Base-by-base conservation (phyloP, 192 early-diverging fungal genomes). In the Backusella macrospora region DNA sequence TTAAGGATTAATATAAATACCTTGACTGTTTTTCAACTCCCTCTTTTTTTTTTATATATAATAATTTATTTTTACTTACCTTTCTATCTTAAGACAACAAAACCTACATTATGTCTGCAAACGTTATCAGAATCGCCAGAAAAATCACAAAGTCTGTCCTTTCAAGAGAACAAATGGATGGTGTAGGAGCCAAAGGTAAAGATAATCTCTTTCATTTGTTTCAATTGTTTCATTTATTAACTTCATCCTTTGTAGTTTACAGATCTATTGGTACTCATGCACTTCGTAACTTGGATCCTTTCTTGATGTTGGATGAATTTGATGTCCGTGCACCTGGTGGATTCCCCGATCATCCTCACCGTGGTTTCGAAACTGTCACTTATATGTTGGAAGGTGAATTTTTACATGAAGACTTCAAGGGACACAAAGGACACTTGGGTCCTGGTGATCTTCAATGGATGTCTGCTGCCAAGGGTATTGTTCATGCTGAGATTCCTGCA, bases 261-360 rank as follows among this genome's bases (percentile, higher is more conserved):
- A 87, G 96, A 6, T 84, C 86, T 7, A 90, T 98, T 38, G 92
- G 92, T 16, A 89, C 85, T 0, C 82, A 74, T 52, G 69, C 82
- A 9, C 84, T 93, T 34, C 83, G 90, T 48, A 89, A 92, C 65
- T 86, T 95, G 46, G 96, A 98, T 74, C 96, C 96, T 5, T 96
- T 98, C 83, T 82, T 96, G 42, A 90, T 96, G 90, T 87, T 96
- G 40, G 96, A 98, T 78, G 82, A 87, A 55, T 86, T 86, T 63
- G 69, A 66, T 49, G 77, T 86, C 37, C 26, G 59, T 9, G 45
- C 83, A 14, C 82, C 80, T 16, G 80, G 70, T n/a, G 86, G 86
- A 2, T 87, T 89, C 42, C 72, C 86, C 80, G 43, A 93, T 52
- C 93, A 93, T 63, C 93, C 92, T 16, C 92, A 95, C 66, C 88